Evolutionary conservation across 2,329 filamentous ascomycete genomes (phyloP).

Genomic region (Trichoderma atrobrunneum): DNA sequence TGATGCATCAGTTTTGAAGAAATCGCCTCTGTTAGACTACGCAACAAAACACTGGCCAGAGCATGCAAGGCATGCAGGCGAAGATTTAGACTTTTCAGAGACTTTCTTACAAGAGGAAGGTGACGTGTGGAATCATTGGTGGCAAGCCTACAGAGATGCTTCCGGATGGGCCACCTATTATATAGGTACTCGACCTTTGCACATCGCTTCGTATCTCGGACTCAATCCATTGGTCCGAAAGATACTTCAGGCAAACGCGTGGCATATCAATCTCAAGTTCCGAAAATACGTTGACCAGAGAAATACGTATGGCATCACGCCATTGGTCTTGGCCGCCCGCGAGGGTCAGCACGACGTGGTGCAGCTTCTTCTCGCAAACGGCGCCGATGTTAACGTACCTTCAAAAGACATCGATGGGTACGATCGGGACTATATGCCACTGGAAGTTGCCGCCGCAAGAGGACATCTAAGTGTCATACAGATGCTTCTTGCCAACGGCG

Average conservation of each 20-base stretch:
- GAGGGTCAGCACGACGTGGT: background rate
- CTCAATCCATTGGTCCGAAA: background rate
- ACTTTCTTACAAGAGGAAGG: background rate
- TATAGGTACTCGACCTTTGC: background rate
- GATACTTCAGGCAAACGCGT: background rate
- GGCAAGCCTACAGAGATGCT: background rate
- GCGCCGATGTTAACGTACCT: background rate
- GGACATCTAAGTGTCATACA: background rate
- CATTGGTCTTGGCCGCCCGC: background rate
- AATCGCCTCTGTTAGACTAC: background rate
- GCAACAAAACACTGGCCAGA: background rate
- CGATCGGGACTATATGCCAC: too few species aligned
- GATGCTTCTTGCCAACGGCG: background rate
- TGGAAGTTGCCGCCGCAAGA: background rate
- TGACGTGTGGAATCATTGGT: background rate
- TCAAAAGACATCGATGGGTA: too few species aligned
- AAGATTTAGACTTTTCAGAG: background rate
- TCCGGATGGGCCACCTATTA: fast-evolving
- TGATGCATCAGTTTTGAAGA: background rate
- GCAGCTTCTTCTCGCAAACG: background rate
- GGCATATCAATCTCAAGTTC: background rate
- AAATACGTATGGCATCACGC: fast-evolving
- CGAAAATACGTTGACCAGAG: background rate
- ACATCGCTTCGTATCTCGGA: background rate
- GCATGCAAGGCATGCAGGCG: background rate